Evolutionary conservation across 2,329 filamentous ascomycete species (phyloP).

Genomic region (Penicillium vulpinum): DNA sequence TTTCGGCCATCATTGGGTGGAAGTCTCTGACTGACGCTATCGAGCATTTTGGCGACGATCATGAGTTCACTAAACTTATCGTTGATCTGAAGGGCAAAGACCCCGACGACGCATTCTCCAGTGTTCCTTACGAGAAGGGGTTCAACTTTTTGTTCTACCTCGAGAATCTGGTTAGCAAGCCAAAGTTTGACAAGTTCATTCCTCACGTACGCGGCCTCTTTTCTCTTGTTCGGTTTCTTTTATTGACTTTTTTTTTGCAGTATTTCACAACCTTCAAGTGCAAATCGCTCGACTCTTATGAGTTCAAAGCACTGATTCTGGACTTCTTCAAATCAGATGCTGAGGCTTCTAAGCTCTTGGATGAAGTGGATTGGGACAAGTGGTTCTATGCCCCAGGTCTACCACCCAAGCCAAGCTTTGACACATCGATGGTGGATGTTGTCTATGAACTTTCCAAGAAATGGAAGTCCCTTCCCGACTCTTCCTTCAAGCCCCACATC

Average conservation of each 20-base stretch:
- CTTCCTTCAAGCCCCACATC: constrained; percentile 59
- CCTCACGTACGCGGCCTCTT: constrained; percentile 58
- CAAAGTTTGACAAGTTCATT: constrained; percentile 94
- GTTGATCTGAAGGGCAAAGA: constrained; percentile 85
- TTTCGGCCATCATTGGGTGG: constrained; percentile 95
- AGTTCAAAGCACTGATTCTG: constrained; percentile 86
- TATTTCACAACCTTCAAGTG: constrained; percentile 85
- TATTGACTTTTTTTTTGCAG: constrained; percentile 27
- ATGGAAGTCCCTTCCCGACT: constrained; percentile 63
- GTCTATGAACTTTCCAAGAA: constrained; percentile 80
- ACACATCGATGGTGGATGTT: constrained; percentile 80
- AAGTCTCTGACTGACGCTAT: constrained; percentile 82
- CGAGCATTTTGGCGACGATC: constrained; percentile 73
- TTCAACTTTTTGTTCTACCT: constrained; percentile 92
- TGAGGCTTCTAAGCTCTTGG: constrained; percentile 60
- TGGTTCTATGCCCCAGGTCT: constrained; percentile 88
- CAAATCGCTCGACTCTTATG: constrained; percentile 87
- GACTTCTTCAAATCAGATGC: constrained; percentile 76
- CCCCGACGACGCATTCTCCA: constrained; percentile 93
- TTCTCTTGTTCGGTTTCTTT: neutral
- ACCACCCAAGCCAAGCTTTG: constrained; percentile 86
- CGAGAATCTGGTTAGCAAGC: constrained; percentile 77
- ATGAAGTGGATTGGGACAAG: constrained; percentile 80
- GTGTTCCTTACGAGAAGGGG: constrained; percentile 92
- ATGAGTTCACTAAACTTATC: constrained; percentile 91